Evolutionary conservation across 2,329 filamentous ascomycete species (phyloP).

Genomic region (Aspergillus pseudoterreus): DNA sequence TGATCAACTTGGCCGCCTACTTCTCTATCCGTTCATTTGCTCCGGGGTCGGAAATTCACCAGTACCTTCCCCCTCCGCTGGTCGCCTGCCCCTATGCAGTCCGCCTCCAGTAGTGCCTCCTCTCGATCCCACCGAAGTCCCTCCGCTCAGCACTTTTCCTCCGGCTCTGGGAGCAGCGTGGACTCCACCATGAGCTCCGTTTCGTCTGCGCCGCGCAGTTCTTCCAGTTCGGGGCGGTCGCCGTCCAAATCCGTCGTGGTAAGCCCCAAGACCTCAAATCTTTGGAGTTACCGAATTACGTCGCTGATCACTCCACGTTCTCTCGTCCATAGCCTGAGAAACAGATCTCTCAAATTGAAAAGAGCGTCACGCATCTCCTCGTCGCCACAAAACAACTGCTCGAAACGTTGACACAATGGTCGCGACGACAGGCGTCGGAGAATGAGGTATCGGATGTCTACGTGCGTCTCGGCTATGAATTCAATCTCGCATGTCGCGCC

Average conservation of each 20-base stretch:
- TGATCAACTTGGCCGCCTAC: not conserved
- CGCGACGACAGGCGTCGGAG: conserved; percentile 84
- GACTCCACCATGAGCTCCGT: conserved; percentile 51
- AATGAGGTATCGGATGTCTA: conserved; percentile 97
- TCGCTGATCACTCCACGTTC: conserved; percentile 6
- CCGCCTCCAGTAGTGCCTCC: conserved; percentile 14
- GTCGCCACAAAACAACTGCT: conserved; percentile 97
- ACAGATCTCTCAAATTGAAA: conserved; percentile 94
- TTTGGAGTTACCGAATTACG: too few relatives aligned
- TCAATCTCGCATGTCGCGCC: conserved; percentile 96
- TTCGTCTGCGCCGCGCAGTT: conserved; percentile 58
- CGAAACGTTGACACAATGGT: conserved; percentile 97
- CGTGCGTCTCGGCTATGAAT: conserved; percentile 94
- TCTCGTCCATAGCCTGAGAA: conserved; percentile 56
- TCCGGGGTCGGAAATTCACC: conserved; percentile 2
- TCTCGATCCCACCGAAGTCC: conserved; percentile 49
- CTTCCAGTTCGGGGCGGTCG: conserved; percentile 63
- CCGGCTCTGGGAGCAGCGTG: conserved; percentile 48
- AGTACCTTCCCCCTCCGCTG: not conserved
- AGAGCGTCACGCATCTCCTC: conserved; percentile 94
- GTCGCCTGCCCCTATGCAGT: conserved; percentile 16
- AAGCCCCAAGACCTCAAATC: conserved; percentile 33
- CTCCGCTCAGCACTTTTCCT: conserved; percentile 24
- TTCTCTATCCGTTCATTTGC: not conserved
- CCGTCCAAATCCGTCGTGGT: conserved; percentile 57